These are phyloP conservation scores for Heterobasidion occidentale DNA, from an alignment of 1,284 basidiomycete species.

Conservation along the genomic window DNA sequence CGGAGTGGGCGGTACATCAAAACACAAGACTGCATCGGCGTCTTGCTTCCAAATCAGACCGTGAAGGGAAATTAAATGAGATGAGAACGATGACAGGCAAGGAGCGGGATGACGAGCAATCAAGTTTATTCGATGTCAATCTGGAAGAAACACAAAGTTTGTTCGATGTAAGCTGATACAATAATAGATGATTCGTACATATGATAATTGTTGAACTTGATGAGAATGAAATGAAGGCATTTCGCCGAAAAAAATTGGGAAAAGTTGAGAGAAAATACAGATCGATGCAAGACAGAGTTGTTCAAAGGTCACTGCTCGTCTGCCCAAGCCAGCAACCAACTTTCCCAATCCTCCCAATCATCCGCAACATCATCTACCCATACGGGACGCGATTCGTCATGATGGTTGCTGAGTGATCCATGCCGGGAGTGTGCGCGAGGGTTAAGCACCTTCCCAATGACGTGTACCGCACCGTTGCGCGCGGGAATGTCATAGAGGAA, in stretches of 20 bases:
- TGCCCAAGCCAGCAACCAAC: not conserved
- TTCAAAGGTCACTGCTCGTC: not conserved
- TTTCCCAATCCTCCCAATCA: not conserved
- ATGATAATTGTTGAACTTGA: not conserved
- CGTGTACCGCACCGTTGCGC: not conserved
- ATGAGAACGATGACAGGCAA: not conserved
- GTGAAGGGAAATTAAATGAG: not conserved
- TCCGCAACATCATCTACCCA: not conserved
- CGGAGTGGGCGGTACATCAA: slow-evolving; percentile 60
- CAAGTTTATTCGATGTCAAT: not conserved
- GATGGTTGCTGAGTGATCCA: not conserved
- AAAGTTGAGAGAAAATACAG: not conserved
- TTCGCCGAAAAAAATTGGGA: not conserved
- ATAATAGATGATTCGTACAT: not conserved
- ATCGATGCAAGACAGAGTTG: not conserved
- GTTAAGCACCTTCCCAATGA: not conserved
- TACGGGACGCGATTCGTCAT: no score
- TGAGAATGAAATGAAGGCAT: not conserved
- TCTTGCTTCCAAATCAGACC: not conserved
- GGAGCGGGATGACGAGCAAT: not conserved
- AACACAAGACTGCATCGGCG: slow-evolving; percentile 52
- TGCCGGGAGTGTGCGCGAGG: not conserved
- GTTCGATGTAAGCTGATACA: not conserved
- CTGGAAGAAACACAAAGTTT: not conserved
- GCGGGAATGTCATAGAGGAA: not conserved